A percentile compares a stretch with the other conserved stretches of the same genome.
Evolutionary conservation across 2,329 filamentous ascomycete species (phyloP).

Genomic region (Ophiognomonia clavigignenti-juglandacearum): DNA sequence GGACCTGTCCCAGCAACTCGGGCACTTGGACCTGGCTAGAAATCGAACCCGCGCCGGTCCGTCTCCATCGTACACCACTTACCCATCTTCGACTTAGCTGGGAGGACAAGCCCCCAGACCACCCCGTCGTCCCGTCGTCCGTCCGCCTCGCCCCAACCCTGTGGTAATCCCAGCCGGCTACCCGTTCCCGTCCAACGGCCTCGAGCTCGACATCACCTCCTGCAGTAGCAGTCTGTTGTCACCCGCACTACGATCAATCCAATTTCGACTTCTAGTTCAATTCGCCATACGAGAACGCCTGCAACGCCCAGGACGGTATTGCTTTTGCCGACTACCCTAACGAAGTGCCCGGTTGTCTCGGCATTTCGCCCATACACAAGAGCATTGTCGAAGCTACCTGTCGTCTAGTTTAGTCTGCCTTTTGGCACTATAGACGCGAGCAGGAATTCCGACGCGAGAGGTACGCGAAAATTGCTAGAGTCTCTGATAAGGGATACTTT

Average conservation of each 20-base stretch:
- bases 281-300: neutral
- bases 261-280: neutral
- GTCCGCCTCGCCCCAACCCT: neutral
- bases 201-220: neutral
- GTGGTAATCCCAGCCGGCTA: neutral
- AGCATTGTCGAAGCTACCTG: too few species aligned
- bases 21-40: conserved; percentile 1
- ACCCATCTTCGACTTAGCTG: neutral
- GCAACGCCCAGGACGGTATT: too few species aligned
- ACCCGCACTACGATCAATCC: too few species aligned
- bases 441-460: neutral
- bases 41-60: too few species aligned
- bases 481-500: neutral
- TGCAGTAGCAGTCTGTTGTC: neutral
- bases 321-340: neutral
- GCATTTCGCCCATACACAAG: neutral
- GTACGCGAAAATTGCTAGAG: neutral
- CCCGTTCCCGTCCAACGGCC: conserved; percentile 1
- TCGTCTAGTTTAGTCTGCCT: neutral
- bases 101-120: neutral
- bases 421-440: neutral
- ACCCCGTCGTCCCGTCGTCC: neutral
- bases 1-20: neutral
- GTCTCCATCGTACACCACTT: neutral
- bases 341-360: neutral